phyloP scores from a whole-genome alignment of 2,329 filamentous ascomycete genomes.

The Coniochaeta hoffmannii region DNA sequence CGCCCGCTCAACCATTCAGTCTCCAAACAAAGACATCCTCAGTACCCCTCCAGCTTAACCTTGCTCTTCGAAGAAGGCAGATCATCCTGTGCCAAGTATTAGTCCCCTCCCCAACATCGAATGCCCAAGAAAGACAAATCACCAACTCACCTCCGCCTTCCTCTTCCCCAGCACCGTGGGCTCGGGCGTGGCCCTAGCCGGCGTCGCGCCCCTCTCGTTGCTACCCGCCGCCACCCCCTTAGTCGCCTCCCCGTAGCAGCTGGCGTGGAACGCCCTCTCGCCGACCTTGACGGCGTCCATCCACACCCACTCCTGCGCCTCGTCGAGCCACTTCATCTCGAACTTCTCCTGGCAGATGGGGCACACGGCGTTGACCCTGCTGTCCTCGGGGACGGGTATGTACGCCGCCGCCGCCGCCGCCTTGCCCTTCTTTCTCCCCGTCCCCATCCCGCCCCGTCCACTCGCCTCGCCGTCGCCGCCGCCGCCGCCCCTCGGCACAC shows the following conservation, averaged over 20 bases:
- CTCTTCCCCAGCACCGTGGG: constrained; percentile 65
- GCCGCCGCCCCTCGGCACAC: constrained; percentile 28
- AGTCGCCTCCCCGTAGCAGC: constrained; percentile 77
- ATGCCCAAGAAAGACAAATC: neutral
- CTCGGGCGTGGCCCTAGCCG: constrained; percentile 47
- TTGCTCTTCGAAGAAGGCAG: neutral
- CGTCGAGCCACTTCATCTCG: constrained; percentile 84
- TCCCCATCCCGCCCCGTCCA: constrained; percentile 12
- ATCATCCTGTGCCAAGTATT: neutral
- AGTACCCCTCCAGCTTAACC: neutral
- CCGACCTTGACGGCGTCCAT: constrained; percentile 77
- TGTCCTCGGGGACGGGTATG: constrained; percentile 77
- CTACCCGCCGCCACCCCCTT: constrained; percentile 41
- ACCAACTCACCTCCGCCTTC: constrained; percentile 57
- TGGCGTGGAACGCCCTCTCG: constrained; percentile 78
- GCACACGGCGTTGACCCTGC: constrained; percentile 69
- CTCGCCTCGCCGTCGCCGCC: constrained; percentile 20
- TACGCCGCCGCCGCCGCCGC: constrained; percentile 51
- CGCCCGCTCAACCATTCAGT: no score
- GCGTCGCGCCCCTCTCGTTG: neutral
- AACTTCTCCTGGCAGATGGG: constrained; percentile 96
- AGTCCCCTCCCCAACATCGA: neutral
- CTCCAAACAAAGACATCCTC: neutral
- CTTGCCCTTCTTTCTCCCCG: constrained; percentile 24
- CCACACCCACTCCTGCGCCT: constrained; percentile 96